Base-by-base conservation (phyloP, 805 yeast species). In the Saccharomycopsis lassenensis region DNA sequence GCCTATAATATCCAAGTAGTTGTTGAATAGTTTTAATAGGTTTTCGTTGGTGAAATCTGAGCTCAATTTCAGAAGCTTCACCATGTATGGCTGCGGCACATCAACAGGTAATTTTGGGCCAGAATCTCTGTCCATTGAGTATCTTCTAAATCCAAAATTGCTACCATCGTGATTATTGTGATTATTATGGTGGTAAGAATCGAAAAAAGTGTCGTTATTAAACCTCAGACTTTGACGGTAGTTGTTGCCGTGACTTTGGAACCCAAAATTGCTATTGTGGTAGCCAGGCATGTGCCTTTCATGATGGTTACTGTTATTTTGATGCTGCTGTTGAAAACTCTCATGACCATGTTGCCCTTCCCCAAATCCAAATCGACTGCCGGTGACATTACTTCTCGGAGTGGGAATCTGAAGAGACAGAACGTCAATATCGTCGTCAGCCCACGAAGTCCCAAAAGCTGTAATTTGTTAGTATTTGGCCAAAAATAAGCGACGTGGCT, bases 371-470 rank as follows among this genome's bases (percentile, higher is more conserved):
- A n/a, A n/a, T n/a, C n/a, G n/a, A n/a, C n/a, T n/a, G n/a, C n/a
- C n/a, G n/a, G n/a, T n/a, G n/a, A n/a, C n/a, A n/a, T n/a, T n/a
- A n/a, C n/a, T n/a, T n/a, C n/a, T n/a, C n/a, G n/a, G n/a, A n/a
- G n/a, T n/a, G n/a, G n/a, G n/a, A n/a, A n/a, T n/a, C n/a, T n/a
- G n/a, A n/a, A n/a, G 72, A 24, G 78, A 67, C 28, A 67, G 65
- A 55, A 75, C 59, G 50, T 76, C 84, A 39, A 76, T 71, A 48
- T 75, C 81, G 50, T 71, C 82, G 47, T 76, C 83, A 12, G 81
- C 82, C 84, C 84, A 76, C 5, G 74, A 69, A 19, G 73, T 74
- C 3, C 25, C 34, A 12, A 31, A 23, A 22, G 25, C 25, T 31
- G 12, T 22, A 10, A 7, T 21, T 10, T 15, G 15, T 27, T n/a